Base-by-base conservation (phyloP, 2,329 filamentous ascomycete species). In the Sphaerulina populicola region DNA sequence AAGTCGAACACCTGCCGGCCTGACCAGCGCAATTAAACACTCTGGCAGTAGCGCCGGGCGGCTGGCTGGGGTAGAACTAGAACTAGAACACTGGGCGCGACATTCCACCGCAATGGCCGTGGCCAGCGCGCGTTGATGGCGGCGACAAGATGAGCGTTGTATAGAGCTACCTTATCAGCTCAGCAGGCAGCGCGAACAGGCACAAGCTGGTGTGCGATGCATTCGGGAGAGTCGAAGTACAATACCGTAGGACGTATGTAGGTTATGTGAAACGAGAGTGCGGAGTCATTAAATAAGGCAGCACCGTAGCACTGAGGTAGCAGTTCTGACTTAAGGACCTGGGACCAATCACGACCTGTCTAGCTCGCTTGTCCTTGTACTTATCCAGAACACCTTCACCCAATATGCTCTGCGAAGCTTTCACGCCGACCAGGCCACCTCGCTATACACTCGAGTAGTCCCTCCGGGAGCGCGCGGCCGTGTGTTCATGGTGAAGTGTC, bases 11-110 rank as follows among this genome's bases (percentile, higher is more conserved):
- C 36, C 35, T 39, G 23, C 18, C 18, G 18, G 39, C 45, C 45
- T 40, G 45, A 36, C 36, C 15, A 29, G 21, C 18, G 45, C 45
- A 47, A 47, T 47, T 47, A 47, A 47, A 48, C 46, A 48, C 39
- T 15, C 41, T 31, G 29, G 12, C 21, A 30, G 29, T 48, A 48
- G 46, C 37, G 46, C 36, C 33, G 33, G 11, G 36, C 14, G 14
- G 44, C 33, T 37, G 44, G 23, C 23, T 27, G 23, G 23, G 23
- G 23, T 27, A 7, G 23, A 27, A 27, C 3, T 27, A 27, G 1
- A 27, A 27, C 23, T 27, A 27, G 18, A 18, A 18, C 23, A 3
- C 15, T n/a, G 31, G 44, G 33, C 44, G 11, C 14, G 23, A 23
- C 15, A 23, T 23, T 46, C 15, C 18, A n/a, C 14, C 9, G 18